Conservation (phyloP, 805 yeast genomes). For the Wickerhamomyces pijperi region DNA sequence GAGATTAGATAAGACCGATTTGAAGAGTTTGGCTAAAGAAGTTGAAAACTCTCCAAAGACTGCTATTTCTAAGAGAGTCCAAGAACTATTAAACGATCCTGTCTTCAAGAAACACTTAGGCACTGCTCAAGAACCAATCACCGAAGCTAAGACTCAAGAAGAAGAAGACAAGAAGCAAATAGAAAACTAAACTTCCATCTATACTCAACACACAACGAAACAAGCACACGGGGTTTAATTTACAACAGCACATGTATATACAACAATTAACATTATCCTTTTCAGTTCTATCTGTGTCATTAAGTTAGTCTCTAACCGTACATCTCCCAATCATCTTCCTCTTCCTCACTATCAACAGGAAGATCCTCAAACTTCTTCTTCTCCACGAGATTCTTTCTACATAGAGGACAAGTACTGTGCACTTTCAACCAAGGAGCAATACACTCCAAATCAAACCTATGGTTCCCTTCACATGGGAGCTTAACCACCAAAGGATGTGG, state of each 20-base stretch:
- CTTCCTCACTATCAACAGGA: constrained; percentile 27
- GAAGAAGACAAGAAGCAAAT: constrained; percentile 6
- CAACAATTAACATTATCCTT: neutral
- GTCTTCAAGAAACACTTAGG: constrained; percentile 45
- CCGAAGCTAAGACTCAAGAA: neutral
- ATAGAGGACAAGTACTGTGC: constrained; percentile 74
- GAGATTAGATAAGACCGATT: constrained; percentile 22
- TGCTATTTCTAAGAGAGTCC: constrained; percentile 35
- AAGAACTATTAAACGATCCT: constrained; percentile 61
- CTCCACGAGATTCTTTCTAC: constrained; percentile 60
- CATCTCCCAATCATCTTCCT: constrained; percentile 70
- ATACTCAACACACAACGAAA: no score
- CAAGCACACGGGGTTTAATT: neutral
- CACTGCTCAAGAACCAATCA: constrained; percentile 3
- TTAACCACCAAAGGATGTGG: constrained; percentile 69
- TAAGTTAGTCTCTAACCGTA: constrained; percentile 35
- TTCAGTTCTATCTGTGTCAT: no score
- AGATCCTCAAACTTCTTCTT: constrained; percentile 27
- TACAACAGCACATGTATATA: neutral
- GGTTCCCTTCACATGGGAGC: constrained; percentile 54
- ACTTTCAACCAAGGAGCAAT: constrained; percentile 79
- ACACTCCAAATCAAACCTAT: constrained; percentile 81
- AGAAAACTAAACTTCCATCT: constrained; percentile 2
- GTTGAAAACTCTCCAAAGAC: constrained; percentile 6
- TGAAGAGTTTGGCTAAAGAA: constrained; percentile 3